A percentile compares a stretch with the other conserved stretches of the same genome.
phyloP scores from a whole-genome alignment of 371 early-diverging fungal species.

The Rhizopus arrhizus region DNA sequence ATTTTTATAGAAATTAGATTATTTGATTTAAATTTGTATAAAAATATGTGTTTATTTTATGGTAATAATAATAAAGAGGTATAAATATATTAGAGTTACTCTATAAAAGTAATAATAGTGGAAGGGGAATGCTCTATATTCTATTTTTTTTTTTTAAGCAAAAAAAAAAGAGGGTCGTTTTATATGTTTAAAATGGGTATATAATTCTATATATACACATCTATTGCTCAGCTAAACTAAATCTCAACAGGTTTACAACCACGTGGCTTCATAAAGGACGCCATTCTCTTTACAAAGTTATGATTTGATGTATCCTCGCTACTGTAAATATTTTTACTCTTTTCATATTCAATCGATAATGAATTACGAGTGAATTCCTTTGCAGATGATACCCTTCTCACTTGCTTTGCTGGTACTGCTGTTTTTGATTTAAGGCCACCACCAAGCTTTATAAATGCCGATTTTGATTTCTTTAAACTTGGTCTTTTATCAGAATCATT shows the following conservation, averaged over 20 bases:
- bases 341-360: not conserved
- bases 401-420: slow-evolving; percentile 16
- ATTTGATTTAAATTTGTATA: too few relatives aligned
- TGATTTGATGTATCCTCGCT: not conserved
- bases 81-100: not conserved
- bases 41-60: too few relatives aligned
- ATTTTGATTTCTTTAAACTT: slow-evolving; percentile 17
- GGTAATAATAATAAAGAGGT: not conserved
- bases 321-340: not conserved
- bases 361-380: slow-evolving; percentile 8
- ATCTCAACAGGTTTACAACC: slow-evolving; percentile 21
- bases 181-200: not conserved
- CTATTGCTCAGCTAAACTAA: not conserved
- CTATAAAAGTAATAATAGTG: not conserved
- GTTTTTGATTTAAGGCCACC: slow-evolving; percentile 26
- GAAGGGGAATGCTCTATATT: not conserved
- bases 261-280: slow-evolving; percentile 34
- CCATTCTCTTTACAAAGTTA: slow-evolving; percentile 46
- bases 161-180: not conserved
- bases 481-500: not conserved
- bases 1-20: too few relatives aligned
- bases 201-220: not conserved
- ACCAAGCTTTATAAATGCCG: slow-evolving; percentile 44
- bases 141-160: not conserved
- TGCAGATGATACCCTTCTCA: slow-evolving; percentile 26